Evolutionary conservation across 2,329 filamentous ascomycete genomes (phyloP).

Genomic region (Pseudogymnoascus sp.): DNA sequence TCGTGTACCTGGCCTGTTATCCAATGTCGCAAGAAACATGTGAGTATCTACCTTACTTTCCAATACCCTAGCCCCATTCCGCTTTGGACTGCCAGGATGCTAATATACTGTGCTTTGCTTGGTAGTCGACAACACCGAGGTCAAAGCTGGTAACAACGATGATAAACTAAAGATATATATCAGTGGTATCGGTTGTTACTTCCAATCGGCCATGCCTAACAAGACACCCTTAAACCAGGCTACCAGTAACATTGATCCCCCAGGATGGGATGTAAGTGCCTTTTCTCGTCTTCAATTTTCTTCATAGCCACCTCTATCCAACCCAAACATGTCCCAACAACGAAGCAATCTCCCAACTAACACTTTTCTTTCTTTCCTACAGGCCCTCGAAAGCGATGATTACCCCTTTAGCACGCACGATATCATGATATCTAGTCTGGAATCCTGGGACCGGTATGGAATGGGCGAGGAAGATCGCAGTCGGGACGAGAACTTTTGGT

Average conservation of each 20-base stretch:
- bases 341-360: neutral
- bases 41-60: neutral
- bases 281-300: neutral
- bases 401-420: neutral
- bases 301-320: neutral
- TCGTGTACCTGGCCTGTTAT: neutral
- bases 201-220: neutral
- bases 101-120: neutral
- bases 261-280: neutral
- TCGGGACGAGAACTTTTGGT: neutral
- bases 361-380: neutral
- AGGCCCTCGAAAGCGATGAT: neutral
- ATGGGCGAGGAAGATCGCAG: slow-evolving; percentile 2
- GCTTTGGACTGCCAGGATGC: neutral
- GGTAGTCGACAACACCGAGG: neutral
- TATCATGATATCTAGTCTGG: neutral
- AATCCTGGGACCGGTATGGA: neutral
- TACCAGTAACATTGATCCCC: neutral
- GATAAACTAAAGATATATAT: neutral
- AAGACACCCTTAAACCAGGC: neutral
- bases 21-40: neutral
- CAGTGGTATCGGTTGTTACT: neutral
- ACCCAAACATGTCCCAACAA: neutral
- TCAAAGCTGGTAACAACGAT: neutral
- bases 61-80: neutral